These are phyloP conservation scores for Trichophyton mentagrophytes DNA, from an alignment of 2,329 filamentous ascomycete species.

Conservation along the genomic window DNA sequence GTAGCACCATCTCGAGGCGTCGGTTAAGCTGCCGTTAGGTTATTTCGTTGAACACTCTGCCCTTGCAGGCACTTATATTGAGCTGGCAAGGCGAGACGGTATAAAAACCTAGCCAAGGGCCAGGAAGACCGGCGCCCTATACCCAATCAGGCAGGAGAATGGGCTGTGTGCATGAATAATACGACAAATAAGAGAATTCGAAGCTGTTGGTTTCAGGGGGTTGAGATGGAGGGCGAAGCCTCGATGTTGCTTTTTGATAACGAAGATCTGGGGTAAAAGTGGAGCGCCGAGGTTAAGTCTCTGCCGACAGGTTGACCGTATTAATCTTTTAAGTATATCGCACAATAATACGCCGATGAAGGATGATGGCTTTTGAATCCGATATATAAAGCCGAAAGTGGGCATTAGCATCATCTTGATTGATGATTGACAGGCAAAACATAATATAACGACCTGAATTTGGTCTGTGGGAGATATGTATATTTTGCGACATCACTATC, in stretches of 20 bases:
- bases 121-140: no score
- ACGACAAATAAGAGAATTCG: not conserved
- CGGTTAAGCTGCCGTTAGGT: not conserved
- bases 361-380: no score
- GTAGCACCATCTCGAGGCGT: no score
- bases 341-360: no score
- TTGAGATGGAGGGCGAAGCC: not conserved
- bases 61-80: not conserved
- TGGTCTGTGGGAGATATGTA: no score
- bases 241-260: not conserved
- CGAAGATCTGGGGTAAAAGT: not conserved
- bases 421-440: not conserved
- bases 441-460: no score
- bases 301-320: not conserved
- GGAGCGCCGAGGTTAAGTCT: not conserved
- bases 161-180: not conserved
- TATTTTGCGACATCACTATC: no score
- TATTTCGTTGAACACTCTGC: not conserved
- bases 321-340: no score
- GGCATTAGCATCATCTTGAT: no score
- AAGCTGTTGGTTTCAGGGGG: not conserved
- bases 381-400: no score
- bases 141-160: not conserved
- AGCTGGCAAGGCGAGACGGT: no score
- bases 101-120: no score